Conservation (phyloP, 371 early-diverging fungal species). For the Mortierella sp. region DNA sequence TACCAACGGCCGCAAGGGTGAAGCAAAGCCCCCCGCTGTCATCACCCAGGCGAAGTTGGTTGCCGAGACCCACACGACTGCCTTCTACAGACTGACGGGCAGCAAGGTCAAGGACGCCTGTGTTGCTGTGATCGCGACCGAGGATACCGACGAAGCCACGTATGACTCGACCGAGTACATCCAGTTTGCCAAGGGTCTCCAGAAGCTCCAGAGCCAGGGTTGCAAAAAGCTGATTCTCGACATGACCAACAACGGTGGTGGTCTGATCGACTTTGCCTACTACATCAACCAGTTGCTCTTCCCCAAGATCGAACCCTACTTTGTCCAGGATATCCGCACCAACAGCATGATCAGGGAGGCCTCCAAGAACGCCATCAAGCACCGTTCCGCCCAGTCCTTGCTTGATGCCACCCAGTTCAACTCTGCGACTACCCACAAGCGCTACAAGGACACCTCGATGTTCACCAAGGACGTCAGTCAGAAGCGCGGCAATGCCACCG, state of each 20-base stretch:
- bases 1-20: constrained; percentile 31
- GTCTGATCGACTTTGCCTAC: constrained; percentile 54
- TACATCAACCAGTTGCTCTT: constrained; percentile 50
- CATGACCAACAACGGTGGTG: constrained; percentile 59
- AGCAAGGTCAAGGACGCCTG: constrained; percentile 31
- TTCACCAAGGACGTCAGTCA: constrained; percentile 49
- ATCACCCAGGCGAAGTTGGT: constrained; percentile 42
- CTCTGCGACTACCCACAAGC: constrained; percentile 25
- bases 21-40: constrained; percentile 3
- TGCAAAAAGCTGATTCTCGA: constrained; percentile 56
- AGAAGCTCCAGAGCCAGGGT: constrained; percentile 36
- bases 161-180: constrained; percentile 39
- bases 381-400: constrained; percentile 13
- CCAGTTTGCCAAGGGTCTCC: constrained; percentile 46
- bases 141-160: constrained; percentile 41
- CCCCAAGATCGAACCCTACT: constrained; percentile 51
- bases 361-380: constrained; percentile 38
- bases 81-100: constrained; percentile 39
- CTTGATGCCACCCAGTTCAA: constrained; percentile 48
- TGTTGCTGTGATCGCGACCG: constrained; percentile 54
- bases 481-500: constrained; percentile 35
- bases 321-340: constrained; percentile 49
- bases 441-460: constrained; percentile 45
- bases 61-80: constrained; percentile 34
- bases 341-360: constrained; percentile 27